Percentiles rank a stretch among this genome's conserved stretches.
phyloP scores from a whole-genome alignment of 495 filamentous ascomycete genomes.

The Bacidia rubella region DNA sequence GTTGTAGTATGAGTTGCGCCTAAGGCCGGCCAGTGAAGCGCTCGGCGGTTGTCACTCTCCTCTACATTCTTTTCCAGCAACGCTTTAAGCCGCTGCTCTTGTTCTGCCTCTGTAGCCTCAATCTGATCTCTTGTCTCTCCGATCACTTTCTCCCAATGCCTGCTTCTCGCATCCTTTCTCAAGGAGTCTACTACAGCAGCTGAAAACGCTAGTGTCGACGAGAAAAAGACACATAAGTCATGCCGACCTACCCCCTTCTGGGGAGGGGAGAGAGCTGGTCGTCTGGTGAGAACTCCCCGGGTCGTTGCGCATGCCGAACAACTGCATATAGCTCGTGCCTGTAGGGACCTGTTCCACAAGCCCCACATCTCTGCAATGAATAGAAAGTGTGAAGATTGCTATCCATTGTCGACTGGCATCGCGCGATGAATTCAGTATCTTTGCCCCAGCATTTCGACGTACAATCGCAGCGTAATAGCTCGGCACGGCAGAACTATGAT shows the following conservation, averaged over 20 bases:
- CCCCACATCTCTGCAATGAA: not conserved
- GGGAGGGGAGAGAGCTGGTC: constrained; percentile 28
- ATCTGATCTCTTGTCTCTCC: constrained; percentile 33
- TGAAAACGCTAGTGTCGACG: constrained; percentile 45
- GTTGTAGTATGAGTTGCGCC: not conserved
- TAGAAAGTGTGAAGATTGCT: not conserved
- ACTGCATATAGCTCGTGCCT: constrained; percentile 37
- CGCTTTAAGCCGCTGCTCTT: constrained; percentile 11
- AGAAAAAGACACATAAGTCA: constrained; percentile 47
- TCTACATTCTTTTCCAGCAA: not conserved
- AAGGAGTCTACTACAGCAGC: constrained; percentile 42
- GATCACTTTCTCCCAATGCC: constrained; percentile 43
- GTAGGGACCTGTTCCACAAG: constrained; percentile 32
- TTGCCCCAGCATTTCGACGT: too few species aligned
- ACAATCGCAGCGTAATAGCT: too few species aligned
- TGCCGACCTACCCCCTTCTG: constrained; percentile 31
- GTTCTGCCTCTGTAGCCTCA: constrained; percentile 15
- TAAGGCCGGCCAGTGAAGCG: not conserved
- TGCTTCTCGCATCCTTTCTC: constrained; percentile 36
- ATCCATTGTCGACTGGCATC: not conserved
- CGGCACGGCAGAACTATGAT: too few species aligned
- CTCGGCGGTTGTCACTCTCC: not conserved
- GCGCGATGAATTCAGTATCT: too few species aligned
- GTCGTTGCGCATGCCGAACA: constrained; percentile 41
- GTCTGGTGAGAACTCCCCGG: constrained; percentile 30